Evolutionary conservation across 148 eudicot genomes (phyloP).

Genomic region (Vaccinium darrowii): DNA sequence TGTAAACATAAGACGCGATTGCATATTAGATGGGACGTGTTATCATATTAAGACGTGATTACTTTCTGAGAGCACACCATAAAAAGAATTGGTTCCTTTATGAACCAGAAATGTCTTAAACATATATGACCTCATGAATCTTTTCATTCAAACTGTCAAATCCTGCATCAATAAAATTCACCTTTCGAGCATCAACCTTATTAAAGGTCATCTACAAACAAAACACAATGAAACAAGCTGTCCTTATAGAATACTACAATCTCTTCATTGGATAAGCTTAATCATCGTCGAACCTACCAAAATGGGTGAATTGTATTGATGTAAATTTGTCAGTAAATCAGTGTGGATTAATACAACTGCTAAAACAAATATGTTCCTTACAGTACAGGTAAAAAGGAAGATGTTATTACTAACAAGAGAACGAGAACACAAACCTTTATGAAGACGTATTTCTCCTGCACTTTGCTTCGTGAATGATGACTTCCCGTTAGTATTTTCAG

Average conservation of each 20-base stretch:
- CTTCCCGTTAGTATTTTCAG: constrained; percentile 52
- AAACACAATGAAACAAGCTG: background rate
- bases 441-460: constrained; percentile 44
- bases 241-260: background rate
- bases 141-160: background rate
- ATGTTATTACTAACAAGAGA: too few relatives aligned
- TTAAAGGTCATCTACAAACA: background rate
- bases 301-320: background rate
- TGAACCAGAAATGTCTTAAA: background rate
- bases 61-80: background rate
- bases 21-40: too few relatives aligned
- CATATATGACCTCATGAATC: background rate
- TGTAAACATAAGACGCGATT: background rate
- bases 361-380: background rate
- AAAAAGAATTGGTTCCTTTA: background rate
- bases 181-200: background rate
- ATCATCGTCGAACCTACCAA: background rate
- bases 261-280: background rate
- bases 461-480: constrained; percentile 64
- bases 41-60: background rate
- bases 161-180: background rate
- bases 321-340: background rate
- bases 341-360: background rate
- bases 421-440: constrained; percentile 45
- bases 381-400: background rate